phyloP scores from a whole-genome alignment of 257 asterid species.

The Mentha longifolia region DNA sequence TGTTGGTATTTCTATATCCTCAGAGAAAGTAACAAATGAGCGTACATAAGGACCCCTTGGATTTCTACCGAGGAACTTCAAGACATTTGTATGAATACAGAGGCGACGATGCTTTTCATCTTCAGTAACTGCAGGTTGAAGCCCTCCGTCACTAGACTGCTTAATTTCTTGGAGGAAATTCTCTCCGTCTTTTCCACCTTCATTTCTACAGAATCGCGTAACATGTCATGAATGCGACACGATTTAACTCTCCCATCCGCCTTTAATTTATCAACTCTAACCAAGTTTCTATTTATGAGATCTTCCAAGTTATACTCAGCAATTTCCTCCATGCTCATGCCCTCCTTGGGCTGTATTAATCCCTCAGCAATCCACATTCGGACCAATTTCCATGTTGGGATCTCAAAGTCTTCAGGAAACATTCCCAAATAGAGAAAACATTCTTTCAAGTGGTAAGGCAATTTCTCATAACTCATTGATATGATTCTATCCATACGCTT shows the following conservation, averaged over 20 bases:
- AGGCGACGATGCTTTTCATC: slow-evolving; percentile 36
- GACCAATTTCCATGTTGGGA: slow-evolving; percentile 31
- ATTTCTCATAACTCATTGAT: slow-evolving; percentile 32
- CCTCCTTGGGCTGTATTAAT: slow-evolving; percentile 15
- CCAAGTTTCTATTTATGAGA: slow-evolving; percentile 30
- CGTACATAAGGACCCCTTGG: slow-evolving; percentile 40
- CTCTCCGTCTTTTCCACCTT: slow-evolving; percentile 26
- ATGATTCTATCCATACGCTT: slow-evolving; percentile 28
- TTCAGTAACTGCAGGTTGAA: slow-evolving; percentile 19
- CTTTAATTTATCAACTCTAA: slow-evolving; percentile 17
- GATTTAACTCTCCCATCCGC: slow-evolving; percentile 35
- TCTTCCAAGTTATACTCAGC: slow-evolving; percentile 29
- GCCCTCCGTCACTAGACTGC: slow-evolving; percentile 5
- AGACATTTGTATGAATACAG: slow-evolving; percentile 40
- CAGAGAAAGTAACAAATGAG: slow-evolving; percentile 41
- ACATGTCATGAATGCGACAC: slow-evolving; percentile 32
- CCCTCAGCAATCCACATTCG: slow-evolving; percentile 40
- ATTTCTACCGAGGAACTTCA: slow-evolving; percentile 1
- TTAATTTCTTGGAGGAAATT: slow-evolving; percentile 42
- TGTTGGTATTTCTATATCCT: slow-evolving; percentile 22
- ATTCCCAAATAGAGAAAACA: slow-evolving; percentile 36
- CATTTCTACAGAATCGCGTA: slow-evolving; percentile 31
- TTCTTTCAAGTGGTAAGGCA: slow-evolving; percentile 33
- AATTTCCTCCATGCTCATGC: slow-evolving; percentile 30
- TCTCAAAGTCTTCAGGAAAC: slow-evolving; percentile 35